Conservation (phyloP, 2,329 filamentous ascomycete genomes). For the Dactylonectria estremocensis region DNA sequence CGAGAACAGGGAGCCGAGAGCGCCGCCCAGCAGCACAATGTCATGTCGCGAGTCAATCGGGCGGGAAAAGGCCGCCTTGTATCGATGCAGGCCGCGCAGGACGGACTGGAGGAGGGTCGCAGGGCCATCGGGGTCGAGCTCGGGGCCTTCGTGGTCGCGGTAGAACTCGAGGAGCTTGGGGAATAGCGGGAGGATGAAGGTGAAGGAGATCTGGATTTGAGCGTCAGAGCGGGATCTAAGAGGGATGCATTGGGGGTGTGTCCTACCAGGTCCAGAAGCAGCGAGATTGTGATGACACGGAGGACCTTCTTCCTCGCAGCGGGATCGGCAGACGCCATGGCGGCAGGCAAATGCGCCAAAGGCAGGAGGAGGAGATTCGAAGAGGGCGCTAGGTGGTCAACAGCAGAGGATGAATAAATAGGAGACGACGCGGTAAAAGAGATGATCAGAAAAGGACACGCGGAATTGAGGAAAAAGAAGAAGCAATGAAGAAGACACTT, state of each 20-base stretch:
- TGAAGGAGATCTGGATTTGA: slow-evolving; percentile 88
- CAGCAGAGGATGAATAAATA: slow-evolving; percentile 2
- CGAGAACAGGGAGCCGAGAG: slow-evolving; percentile 92
- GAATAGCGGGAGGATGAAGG: slow-evolving; percentile 97
- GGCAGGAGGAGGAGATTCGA: slow-evolving; percentile 19
- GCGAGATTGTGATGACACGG: slow-evolving; percentile 88
- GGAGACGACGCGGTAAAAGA: neutral
- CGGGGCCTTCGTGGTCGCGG: slow-evolving; percentile 81
- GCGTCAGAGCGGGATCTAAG: neutral
- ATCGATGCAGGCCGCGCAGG: slow-evolving; percentile 87
- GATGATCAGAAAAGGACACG: neutral
- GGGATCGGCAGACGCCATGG: slow-evolving; percentile 65
- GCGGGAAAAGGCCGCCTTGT: slow-evolving; percentile 92
- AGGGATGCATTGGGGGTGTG: neutral
- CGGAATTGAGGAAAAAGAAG: slow-evolving; percentile 3
- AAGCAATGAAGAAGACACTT: slow-evolving; percentile 18
- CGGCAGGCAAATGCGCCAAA: slow-evolving; percentile 23
- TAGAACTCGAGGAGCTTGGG: slow-evolving; percentile 97
- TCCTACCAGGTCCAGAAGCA: slow-evolving; percentile 88
- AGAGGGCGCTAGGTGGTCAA: neutral
- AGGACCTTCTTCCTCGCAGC: slow-evolving; percentile 84
- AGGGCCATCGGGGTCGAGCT: slow-evolving; percentile 61
- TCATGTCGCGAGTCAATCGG: slow-evolving; percentile 98
- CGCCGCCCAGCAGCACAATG: slow-evolving; percentile 94
- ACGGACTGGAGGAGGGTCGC: slow-evolving; percentile 83